Conservation (phyloP, 2,329 filamentous ascomycete species). For the Daldinia sp. region DNA sequence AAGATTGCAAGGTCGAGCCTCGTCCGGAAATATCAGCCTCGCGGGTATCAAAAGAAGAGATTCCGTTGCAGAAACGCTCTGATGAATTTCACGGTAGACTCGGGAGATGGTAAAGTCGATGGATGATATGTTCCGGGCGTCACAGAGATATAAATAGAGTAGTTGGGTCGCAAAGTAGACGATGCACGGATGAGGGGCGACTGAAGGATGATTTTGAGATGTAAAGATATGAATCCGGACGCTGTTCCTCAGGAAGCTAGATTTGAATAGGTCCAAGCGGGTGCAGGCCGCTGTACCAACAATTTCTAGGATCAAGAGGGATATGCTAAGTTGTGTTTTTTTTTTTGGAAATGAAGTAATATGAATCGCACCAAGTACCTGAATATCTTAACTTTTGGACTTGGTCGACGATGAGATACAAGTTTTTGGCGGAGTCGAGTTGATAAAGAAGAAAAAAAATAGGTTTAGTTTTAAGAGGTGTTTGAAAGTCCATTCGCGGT, state of each 20-base stretch:
- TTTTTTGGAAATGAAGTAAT: slow-evolving; percentile 1
- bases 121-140: slow-evolving; percentile 2
- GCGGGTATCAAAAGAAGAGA: slow-evolving; percentile 32
- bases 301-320: slow-evolving; percentile 29
- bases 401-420: slow-evolving; percentile 23
- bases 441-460: slow-evolving; percentile 27
- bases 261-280: slow-evolving; percentile 40
- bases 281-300: slow-evolving; percentile 47
- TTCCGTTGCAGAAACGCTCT: slow-evolving; percentile 23
- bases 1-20: slow-evolving; percentile 31
- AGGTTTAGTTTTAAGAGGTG: slow-evolving; percentile 26
- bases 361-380: slow-evolving; percentile 4
- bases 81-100: slow-evolving; percentile 11
- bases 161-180: slow-evolving; percentile 14
- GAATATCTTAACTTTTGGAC: slow-evolving; percentile 10
- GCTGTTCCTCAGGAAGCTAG: slow-evolving; percentile 38
- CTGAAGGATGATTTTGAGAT: slow-evolving; percentile 32
- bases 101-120: slow-evolving; percentile 2
- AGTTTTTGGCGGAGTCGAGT: slow-evolving; percentile 23
- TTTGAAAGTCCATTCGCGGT: slow-evolving; percentile 35
- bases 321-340: background rate
- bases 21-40: slow-evolving; percentile 41
- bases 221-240: slow-evolving; percentile 32
- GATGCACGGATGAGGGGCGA: slow-evolving; percentile 26
- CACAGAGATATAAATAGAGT: slow-evolving; percentile 11